Conservation (phyloP, 805 yeast genomes). For the Blastobotrys robertii region DNA sequence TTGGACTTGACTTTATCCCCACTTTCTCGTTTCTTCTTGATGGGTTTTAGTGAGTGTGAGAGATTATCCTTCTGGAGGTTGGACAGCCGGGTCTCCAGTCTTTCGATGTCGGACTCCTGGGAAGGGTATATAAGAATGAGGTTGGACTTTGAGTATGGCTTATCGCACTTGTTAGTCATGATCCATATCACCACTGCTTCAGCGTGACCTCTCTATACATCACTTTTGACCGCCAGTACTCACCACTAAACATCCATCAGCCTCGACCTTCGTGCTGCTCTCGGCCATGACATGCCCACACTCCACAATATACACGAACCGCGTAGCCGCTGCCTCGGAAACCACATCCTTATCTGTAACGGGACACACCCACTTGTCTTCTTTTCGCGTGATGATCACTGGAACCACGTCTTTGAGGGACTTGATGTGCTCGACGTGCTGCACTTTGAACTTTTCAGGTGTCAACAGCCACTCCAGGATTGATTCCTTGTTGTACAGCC, state of each 20-base stretch:
- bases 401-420: slow-evolving; percentile 36
- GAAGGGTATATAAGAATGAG: slow-evolving; percentile 15
- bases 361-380: slow-evolving; percentile 27
- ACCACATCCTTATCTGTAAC: slow-evolving; percentile 28
- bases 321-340: slow-evolving; percentile 19
- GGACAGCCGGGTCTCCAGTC: slow-evolving; percentile 13
- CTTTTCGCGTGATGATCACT: slow-evolving; percentile 22
- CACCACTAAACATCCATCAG: not conserved
- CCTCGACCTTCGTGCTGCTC: not conserved
- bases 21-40: not conserved
- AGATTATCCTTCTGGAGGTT: slow-evolving; percentile 10
- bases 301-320: slow-evolving; percentile 35
- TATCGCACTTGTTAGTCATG: slow-evolving; percentile 7
- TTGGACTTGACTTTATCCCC: not conserved
- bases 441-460: slow-evolving; percentile 20
- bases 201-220: no score
- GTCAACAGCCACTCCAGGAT: slow-evolving; percentile 44
- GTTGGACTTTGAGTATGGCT: slow-evolving; percentile 10
- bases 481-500: slow-evolving; percentile 50
- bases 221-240: not conserved
- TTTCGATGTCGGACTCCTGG: slow-evolving; percentile 9
- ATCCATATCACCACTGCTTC: no score
- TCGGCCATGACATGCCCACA: slow-evolving; percentile 22
- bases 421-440: slow-evolving; percentile 27
- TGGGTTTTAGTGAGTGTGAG: slow-evolving; percentile 12